phyloP scores from a whole-genome alignment of 345 rosid genomes.

The Eucalyptus melliodora region DNA sequence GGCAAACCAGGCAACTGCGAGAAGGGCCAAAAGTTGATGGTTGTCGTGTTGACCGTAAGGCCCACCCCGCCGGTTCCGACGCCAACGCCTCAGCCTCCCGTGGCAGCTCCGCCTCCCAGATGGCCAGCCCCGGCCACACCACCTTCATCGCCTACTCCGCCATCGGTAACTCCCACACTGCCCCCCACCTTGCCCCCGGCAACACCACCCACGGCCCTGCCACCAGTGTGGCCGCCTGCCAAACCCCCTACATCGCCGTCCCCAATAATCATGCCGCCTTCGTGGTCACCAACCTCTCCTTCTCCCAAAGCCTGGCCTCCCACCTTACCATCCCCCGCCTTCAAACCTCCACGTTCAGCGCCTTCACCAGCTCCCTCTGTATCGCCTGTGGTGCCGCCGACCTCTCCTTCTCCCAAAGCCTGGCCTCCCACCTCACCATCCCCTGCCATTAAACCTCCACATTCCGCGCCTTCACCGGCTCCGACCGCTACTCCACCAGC shows the following conservation, averaged over 20 bases:
- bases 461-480: not conserved
- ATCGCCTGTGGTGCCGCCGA: not conserved
- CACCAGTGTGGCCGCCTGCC: not conserved
- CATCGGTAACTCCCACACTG: not conserved
- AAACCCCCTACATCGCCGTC: not conserved
- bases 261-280: not conserved
- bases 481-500: not conserved
- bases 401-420: not conserved
- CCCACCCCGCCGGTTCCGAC: not conserved
- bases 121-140: not conserved
- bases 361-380: not conserved
- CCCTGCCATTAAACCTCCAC: not conserved
- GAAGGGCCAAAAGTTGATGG: constrained; percentile 1
- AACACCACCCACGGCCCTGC: not conserved
- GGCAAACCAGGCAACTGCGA: not conserved
- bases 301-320: not conserved
- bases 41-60: not conserved
- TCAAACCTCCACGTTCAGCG: not conserved
- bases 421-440: not conserved
- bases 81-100: not conserved
- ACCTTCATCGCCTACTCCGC: not conserved
- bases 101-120: not conserved
- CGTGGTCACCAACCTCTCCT: not conserved
- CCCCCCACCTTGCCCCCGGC: not conserved
- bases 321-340: not conserved